phyloP scores from a whole-genome alignment of 495 filamentous ascomycete genomes.

The Pyrenopolyporus hunteri region DNA sequence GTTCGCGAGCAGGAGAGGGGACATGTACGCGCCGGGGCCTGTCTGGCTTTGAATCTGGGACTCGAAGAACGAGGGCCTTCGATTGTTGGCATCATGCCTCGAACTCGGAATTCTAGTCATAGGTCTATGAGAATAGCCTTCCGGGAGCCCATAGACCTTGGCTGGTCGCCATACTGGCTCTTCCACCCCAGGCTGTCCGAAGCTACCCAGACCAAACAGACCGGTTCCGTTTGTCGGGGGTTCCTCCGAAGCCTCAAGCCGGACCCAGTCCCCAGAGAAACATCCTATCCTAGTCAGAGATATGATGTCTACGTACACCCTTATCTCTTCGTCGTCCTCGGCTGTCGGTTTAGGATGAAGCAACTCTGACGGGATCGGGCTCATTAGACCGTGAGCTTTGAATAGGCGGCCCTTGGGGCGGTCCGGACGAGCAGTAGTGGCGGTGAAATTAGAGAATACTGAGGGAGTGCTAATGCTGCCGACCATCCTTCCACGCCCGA shows the following conservation, averaged over 20 bases:
- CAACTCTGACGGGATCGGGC: conserved; percentile 74
- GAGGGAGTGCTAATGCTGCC: conserved; percentile 80
- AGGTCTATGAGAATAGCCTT: conserved; percentile 63
- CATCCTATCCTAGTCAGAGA: conserved; percentile 87
- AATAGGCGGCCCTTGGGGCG: conserved; percentile 66
- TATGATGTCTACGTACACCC: conserved; percentile 86
- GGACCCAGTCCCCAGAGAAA: conserved; percentile 98
- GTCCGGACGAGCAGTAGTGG: conserved; percentile 73
- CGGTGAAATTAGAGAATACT: conserved; percentile 82
- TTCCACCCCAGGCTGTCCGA: conserved; percentile 52
- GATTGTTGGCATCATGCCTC: conserved; percentile 50
- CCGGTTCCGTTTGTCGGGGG: conserved; percentile 64
- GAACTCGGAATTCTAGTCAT: conserved; percentile 59
- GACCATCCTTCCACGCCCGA: conserved; percentile 59
- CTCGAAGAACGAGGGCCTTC: conserved; percentile 61
- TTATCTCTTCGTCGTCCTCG: conserved; percentile 84
- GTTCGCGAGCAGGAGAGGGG: conserved; percentile 85
- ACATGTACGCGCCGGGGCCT: conserved; percentile 73
- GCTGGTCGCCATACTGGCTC: conserved; percentile 71
- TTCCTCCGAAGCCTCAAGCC: conserved; percentile 74
- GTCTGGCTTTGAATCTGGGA: conserved; percentile 56
- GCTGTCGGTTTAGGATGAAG: conserved; percentile 78
- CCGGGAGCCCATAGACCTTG: conserved; percentile 85
- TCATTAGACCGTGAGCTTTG: conserved; percentile 77
- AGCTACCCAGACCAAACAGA: conserved; percentile 60